These are phyloP conservation scores for Arabidopsis arenosa DNA, from an alignment of 345 rosid species.

Conservation along the genomic window DNA sequence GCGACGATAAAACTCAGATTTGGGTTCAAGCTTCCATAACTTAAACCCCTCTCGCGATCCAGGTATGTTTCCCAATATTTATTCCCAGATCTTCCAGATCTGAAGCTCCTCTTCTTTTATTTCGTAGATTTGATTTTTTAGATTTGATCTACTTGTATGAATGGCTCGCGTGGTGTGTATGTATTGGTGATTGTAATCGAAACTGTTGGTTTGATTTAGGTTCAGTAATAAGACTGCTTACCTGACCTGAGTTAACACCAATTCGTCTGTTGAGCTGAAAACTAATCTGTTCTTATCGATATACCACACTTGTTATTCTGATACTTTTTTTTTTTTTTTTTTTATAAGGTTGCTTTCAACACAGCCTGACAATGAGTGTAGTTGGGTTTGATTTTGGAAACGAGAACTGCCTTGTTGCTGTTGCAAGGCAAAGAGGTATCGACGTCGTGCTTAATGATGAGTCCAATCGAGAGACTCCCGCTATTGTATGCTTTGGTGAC, in stretches of 20 bases:
- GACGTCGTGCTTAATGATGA: slow-evolving; percentile 98
- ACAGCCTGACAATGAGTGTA: slow-evolving; percentile 72
- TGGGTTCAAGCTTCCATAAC: slow-evolving; percentile 37
- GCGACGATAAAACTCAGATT: slow-evolving; percentile 8
- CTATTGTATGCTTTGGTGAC: slow-evolving; percentile 94
- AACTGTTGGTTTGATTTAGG: slow-evolving; percentile 5
- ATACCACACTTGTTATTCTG: not conserved
- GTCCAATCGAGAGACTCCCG: slow-evolving; percentile 97
- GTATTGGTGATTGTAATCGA: not conserved
- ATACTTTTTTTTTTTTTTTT: not conserved
- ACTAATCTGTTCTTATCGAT: not conserved
- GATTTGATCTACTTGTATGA: not conserved
- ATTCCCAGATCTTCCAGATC: slow-evolving; percentile 37
- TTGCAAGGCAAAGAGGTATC: slow-evolving; percentile 97
- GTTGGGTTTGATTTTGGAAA: slow-evolving; percentile 98
- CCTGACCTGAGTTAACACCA: not conserved
- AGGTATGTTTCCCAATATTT: slow-evolving; percentile 44
- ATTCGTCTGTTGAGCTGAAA: not conserved
- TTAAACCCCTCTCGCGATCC: slow-evolving; percentile 21
- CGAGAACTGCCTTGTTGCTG: slow-evolving; percentile 95
- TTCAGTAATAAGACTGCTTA: not conserved
- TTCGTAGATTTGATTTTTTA: slow-evolving; percentile 10
- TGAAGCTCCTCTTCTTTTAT: slow-evolving; percentile 8
- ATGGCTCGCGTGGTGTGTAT: slow-evolving; percentile 36
- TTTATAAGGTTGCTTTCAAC: not conserved